Evolutionary conservation across 441 rosid species (phyloP).

Genomic region (Mallotus repandus): DNA sequence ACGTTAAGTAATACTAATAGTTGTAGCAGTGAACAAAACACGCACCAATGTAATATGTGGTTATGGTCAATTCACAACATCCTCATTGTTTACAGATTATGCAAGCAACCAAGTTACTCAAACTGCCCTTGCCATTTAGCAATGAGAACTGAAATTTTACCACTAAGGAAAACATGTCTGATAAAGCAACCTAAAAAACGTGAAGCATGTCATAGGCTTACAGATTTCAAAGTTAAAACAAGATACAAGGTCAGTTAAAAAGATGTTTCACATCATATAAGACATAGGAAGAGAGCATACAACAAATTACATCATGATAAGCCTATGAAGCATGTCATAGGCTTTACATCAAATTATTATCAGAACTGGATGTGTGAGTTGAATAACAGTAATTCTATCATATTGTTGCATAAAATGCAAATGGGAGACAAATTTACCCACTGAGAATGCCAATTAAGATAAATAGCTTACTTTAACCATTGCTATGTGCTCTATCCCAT

Average conservation of each 20-base stretch:
- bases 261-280: background rate
- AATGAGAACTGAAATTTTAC: background rate
- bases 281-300: background rate
- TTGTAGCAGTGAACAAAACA: too few relatives aligned
- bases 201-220: background rate
- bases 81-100: background rate
- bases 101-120: background rate
- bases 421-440: too few relatives aligned
- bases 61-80: background rate
- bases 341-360: background rate
- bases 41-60: too few relatives aligned
- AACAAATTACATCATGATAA: too few relatives aligned
- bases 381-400: background rate
- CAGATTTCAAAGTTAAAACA: background rate
- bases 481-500: constrained; percentile 91
- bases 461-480: constrained; percentile 81
- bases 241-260: background rate
- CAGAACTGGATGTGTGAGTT: background rate
- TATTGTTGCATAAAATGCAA: background rate
- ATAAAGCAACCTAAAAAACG: background rate
- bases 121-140: background rate
- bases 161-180: background rate
- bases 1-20: too few relatives aligned
- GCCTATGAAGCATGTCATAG: too few relatives aligned
- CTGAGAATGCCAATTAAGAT: constrained; percentile 2